Base-by-base conservation (phyloP, 2,329 filamentous ascomycete genomes). In the Fusarium decemcellulare region DNA sequence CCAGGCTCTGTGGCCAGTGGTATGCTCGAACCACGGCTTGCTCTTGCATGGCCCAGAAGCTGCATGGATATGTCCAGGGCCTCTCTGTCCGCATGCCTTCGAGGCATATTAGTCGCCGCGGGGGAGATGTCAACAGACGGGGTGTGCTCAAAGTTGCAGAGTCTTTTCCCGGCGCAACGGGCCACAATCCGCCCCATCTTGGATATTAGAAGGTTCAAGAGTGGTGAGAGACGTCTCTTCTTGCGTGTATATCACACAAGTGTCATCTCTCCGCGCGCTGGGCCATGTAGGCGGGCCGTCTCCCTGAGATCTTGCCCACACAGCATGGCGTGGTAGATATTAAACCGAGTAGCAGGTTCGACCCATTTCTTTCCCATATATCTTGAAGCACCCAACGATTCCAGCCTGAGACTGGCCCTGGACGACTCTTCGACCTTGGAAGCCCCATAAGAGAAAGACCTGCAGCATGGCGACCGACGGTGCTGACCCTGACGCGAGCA, bases 401-500 rank as follows among this genome's bases (percentile, higher is more conserved):
- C 55, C 34, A 55, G 50, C 51, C 56, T 62, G 55, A 56, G 23
- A 48, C 47, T 59, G 51, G 54, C 55, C 61, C 60, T 37, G 46
- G 65, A 63, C 65, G 48, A 65, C 52, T 46, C 57, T 42, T 58
- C 16, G 55, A 48, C n/a, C 14, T 34, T 34, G 37, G 43, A 36
- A 57, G 52, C 44, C 59, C 52, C 54, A 29, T 62, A 59, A 18
- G 61, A 47, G 44, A 59, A 62, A 54, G 52, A 54, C 64, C 23
- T 39, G 23, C 44, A 58, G 50, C 57, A 69, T 71, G 65, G 42
- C 60, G 27, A 63, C 18, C 27, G 43, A 59, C 18, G 37, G 7
- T 46, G 36, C 57, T 14, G 58, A 68, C 43, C 56, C 63, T 18
- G 57, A 65, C n/a, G 71, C 54, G 29, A 72, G 63, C 69, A 70